Evolutionary conservation across 1,139 yeast species (phyloP).

Genomic region (Hansenula sp.): DNA sequence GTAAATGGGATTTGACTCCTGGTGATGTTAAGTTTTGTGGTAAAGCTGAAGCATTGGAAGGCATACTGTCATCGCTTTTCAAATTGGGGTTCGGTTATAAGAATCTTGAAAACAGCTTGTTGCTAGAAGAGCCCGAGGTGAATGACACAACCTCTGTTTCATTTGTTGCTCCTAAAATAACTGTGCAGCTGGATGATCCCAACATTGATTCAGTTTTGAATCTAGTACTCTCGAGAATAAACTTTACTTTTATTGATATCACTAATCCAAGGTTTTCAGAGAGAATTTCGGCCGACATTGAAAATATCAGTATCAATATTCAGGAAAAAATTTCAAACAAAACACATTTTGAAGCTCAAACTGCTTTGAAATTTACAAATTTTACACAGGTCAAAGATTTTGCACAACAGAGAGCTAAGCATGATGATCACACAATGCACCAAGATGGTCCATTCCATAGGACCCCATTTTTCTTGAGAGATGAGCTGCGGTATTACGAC

Average conservation of each 20-base stretch:
- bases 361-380: constrained; percentile 57
- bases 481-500: constrained; percentile 38
- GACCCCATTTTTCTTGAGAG: constrained; percentile 62
- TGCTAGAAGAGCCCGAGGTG: constrained; percentile 50
- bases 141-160: constrained; percentile 65
- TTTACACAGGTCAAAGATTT: constrained; percentile 55
- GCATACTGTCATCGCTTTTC: constrained; percentile 38
- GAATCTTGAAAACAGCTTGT: constrained; percentile 73
- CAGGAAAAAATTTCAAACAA: constrained; percentile 19
- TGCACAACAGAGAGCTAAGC: constrained; percentile 43
- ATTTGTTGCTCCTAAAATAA: constrained; percentile 25
- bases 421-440: constrained; percentile 59
- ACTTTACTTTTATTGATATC: constrained; percentile 59
- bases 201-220: constrained; percentile 24
- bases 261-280: constrained; percentile 65
- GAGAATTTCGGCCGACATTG: constrained; percentile 47
- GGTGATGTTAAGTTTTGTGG: constrained; percentile 58
- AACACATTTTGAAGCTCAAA: constrained; percentile 34
- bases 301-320: constrained; percentile 36
- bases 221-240: constrained; percentile 34
- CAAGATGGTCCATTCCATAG: constrained; percentile 88
- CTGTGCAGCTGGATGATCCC: constrained; percentile 28
- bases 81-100: constrained; percentile 59
- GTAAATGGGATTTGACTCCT: constrained; percentile 82
- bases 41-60: constrained; percentile 42